Conservation (phyloP, 2,329 filamentous ascomycete genomes). For the Neocatenulostroma microsporum region DNA sequence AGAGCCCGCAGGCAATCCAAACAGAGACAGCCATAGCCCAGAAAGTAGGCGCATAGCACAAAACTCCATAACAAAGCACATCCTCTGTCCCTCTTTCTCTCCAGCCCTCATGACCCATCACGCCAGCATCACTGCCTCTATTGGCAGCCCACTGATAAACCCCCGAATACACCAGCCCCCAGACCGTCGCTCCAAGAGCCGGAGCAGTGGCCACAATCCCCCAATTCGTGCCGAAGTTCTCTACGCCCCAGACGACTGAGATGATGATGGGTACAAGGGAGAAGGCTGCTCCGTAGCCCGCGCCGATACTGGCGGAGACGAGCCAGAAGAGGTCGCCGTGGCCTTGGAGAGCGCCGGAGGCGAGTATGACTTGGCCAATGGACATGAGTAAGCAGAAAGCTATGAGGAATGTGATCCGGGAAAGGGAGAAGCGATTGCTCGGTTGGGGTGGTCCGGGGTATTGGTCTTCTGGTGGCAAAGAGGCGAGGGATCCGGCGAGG, state of each 20-base stretch:
- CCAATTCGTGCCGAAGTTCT: slow-evolving; percentile 98
- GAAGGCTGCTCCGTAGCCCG: slow-evolving; percentile 90
- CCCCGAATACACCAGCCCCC: slow-evolving; percentile 80
- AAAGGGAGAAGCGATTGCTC: slow-evolving; percentile 15
- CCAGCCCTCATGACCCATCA: slow-evolving; percentile 43
- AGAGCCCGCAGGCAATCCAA: slow-evolving; percentile 64
- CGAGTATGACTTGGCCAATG: slow-evolving; percentile 67
- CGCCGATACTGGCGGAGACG: slow-evolving; percentile 74
- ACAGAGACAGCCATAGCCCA: slow-evolving; percentile 81
- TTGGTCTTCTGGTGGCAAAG: slow-evolving; percentile 19
- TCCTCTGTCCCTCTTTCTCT: slow-evolving; percentile 34
- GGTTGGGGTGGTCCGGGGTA: slow-evolving; percentile 13
- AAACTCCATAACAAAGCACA: slow-evolving; percentile 68
- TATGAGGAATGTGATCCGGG: slow-evolving; percentile 72
- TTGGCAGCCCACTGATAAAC: slow-evolving; percentile 65
- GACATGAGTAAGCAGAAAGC: slow-evolving; percentile 65
- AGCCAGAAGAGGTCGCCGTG: slow-evolving; percentile 75
- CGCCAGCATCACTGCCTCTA: slow-evolving; percentile 19
- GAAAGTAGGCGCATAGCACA: slow-evolving; percentile 74
- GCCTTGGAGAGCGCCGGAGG: slow-evolving; percentile 65
- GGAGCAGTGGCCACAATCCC: slow-evolving; percentile 90
- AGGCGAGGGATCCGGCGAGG: slow-evolving; percentile 34
- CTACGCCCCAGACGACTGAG: slow-evolving; percentile 95
- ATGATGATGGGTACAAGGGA: slow-evolving; percentile 84
- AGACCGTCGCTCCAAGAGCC: slow-evolving; percentile 77